These are phyloP conservation scores for Actinidia arguta DNA, from an alignment of 179 eudicot species.

Conservation along the genomic window DNA sequence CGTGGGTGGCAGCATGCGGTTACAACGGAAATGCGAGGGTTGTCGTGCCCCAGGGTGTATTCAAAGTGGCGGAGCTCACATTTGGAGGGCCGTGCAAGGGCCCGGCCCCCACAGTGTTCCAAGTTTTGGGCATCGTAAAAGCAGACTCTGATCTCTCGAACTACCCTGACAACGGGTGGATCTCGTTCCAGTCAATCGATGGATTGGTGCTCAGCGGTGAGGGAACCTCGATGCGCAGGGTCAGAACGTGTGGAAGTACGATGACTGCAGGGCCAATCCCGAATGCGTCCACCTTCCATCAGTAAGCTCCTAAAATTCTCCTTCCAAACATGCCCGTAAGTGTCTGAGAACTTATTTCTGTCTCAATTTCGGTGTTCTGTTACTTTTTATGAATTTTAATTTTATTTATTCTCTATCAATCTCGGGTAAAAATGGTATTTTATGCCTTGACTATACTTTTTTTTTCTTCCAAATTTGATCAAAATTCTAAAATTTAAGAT, in stretches of 20 bases:
- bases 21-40: constrained; percentile 52
- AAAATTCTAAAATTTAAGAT: too few species aligned
- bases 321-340: too few species aligned
- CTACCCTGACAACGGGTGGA: constrained; percentile 61
- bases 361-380: too few species aligned
- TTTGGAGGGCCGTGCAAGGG: constrained; percentile 75
- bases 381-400: too few species aligned
- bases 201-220: constrained; percentile 59
- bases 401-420: too few species aligned
- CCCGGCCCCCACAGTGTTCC: constrained; percentile 45
- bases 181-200: constrained; percentile 40
- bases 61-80: constrained; percentile 38
- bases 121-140: constrained; percentile 50
- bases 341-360: too few species aligned
- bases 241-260: constrained; percentile 51
- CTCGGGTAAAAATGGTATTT: too few species aligned
- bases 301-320: constrained; percentile 43
- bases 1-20: constrained; percentile 72
- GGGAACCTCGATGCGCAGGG: constrained; percentile 75
- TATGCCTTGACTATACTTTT: too few species aligned
- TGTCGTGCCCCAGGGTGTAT: constrained; percentile 53
- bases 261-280: constrained; percentile 53
- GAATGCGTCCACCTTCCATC: constrained; percentile 57
- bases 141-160: constrained; percentile 62
- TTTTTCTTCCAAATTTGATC: too few species aligned